Conservation (phyloP, 495 filamentous ascomycete species). For the Schizothecium vesticola region DNA sequence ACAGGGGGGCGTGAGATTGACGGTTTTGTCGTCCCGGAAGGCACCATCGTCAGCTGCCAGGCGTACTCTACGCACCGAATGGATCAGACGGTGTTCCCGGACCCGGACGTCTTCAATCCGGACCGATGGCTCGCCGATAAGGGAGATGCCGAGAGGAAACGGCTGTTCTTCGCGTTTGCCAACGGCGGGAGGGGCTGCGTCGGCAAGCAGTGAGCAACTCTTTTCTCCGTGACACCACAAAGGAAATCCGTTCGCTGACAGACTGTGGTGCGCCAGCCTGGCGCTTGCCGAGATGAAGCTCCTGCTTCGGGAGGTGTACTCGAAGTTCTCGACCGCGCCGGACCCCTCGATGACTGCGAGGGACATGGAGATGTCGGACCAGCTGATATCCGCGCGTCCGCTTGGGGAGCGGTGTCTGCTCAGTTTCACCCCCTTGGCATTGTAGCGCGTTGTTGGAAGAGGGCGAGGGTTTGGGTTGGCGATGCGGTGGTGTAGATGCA, state of each 20-base stretch:
- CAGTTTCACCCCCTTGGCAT: slow-evolving; percentile 25
- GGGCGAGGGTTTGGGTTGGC: background rate
- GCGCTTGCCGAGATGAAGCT: slow-evolving; percentile 64
- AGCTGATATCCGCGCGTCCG: slow-evolving; percentile 56
- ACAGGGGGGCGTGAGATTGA: slow-evolving; percentile 45
- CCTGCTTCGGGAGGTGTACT: slow-evolving; percentile 54
- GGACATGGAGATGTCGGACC: slow-evolving; percentile 55
- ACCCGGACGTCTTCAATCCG: slow-evolving; percentile 52
- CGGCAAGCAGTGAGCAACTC: slow-evolving; percentile 48
- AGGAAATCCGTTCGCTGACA: slow-evolving; percentile 15
- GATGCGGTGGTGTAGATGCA: background rate
- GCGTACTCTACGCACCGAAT: slow-evolving; percentile 50
- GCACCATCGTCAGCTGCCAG: slow-evolving; percentile 50
- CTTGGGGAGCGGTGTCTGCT: slow-evolving; percentile 50
- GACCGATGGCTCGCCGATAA: slow-evolving; percentile 58
- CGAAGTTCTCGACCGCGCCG: slow-evolving; percentile 47
- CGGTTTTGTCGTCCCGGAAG: slow-evolving; percentile 41
- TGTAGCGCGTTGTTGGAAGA: background rate
- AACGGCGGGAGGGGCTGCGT: slow-evolving; percentile 53
- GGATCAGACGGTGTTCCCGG: slow-evolving; percentile 49
- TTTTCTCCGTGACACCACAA: background rate
- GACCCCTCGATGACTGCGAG: slow-evolving; percentile 46
- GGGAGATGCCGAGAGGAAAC: slow-evolving; percentile 44
- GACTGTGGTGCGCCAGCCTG: slow-evolving; percentile 36
- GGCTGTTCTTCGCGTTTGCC: slow-evolving; percentile 48